phyloP scores from a whole-genome alignment of 257 asterid species.

The Solanum paucissectum region DNA sequence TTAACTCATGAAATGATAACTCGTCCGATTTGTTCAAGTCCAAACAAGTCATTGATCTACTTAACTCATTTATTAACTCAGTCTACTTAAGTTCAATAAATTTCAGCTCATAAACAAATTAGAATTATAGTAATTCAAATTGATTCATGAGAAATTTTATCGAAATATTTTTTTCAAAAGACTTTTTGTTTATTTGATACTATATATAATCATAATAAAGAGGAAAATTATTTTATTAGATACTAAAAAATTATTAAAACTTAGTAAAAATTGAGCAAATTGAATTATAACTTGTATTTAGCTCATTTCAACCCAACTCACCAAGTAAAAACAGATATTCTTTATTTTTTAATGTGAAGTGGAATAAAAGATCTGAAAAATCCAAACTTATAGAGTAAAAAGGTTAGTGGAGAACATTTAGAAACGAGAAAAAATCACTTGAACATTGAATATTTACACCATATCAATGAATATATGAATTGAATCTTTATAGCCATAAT shows the following conservation, averaged over 20 bases:
- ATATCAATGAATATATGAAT: background rate
- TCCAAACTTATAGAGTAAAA: background rate
- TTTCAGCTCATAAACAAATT: background rate
- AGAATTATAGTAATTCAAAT: background rate
- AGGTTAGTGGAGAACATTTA: background rate
- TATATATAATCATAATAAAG: background rate
- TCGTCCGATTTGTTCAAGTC: background rate
- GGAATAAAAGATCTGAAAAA: background rate
- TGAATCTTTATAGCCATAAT: background rate
- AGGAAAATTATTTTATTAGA: background rate
- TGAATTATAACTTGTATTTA: no score
- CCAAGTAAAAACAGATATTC: background rate
- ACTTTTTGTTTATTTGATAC: no score
- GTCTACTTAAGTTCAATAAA: no score
- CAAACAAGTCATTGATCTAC: background rate
- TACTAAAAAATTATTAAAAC: no score
- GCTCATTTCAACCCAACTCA: no score
- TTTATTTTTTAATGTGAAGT: background rate
- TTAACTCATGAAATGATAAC: background rate
- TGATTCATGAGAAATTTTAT: background rate
- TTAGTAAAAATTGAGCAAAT: no score
- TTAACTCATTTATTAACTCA: background rate
- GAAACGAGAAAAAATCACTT: background rate
- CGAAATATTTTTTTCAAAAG: background rate
- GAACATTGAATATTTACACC: background rate